phyloP scores from a whole-genome alignment of 805 yeast genomes.

The Metschnikowia orientalis region DNA sequence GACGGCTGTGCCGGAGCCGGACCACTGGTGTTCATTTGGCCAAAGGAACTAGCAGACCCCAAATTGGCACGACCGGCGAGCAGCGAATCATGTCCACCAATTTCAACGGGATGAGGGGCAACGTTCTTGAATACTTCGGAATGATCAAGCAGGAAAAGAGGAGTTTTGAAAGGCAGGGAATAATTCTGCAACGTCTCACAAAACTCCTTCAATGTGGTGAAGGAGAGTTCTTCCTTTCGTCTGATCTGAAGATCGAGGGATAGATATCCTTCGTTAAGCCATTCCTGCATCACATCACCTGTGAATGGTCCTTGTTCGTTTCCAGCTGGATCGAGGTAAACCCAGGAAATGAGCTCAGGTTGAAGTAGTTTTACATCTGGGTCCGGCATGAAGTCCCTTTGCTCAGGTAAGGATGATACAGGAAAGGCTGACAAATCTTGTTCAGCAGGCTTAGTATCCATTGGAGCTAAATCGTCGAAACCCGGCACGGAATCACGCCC shows the following conservation, averaged over 20 bases:
- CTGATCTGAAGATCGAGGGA: slow-evolving; percentile 50
- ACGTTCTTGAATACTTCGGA: slow-evolving; percentile 2
- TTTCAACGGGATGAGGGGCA: background rate
- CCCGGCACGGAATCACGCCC: slow-evolving; percentile 3
- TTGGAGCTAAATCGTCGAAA: slow-evolving; percentile 2
- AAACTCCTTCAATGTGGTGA: slow-evolving; percentile 50
- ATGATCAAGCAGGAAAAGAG: slow-evolving; percentile 39
- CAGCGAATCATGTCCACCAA: background rate
- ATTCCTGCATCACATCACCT: slow-evolving; percentile 70
- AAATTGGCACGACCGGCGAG: slow-evolving; percentile 1
- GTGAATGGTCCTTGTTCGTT: slow-evolving; percentile 78
- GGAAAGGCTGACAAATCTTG: background rate
- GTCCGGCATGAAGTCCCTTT: slow-evolving; percentile 1
- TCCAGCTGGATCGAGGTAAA: slow-evolving; percentile 66
- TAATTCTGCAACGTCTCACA: slow-evolving; percentile 45
- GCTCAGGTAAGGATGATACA: background rate
- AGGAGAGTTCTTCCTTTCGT: slow-evolving; percentile 52
- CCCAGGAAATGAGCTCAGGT: slow-evolving; percentile 51
- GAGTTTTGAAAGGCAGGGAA: slow-evolving; percentile 57
- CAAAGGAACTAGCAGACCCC: slow-evolving; percentile 3
- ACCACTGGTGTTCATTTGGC: slow-evolving; percentile 3
- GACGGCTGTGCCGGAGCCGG: slow-evolving; percentile 11
- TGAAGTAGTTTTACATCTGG: slow-evolving; percentile 10
- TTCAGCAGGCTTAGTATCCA: background rate
- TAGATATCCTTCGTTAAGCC: slow-evolving; percentile 65